Percentiles rank a stretch among this genome's conserved stretches.
phyloP scores from a whole-genome alignment of 805 yeast genomes.

The Yarrowia phangngaensis region DNA sequence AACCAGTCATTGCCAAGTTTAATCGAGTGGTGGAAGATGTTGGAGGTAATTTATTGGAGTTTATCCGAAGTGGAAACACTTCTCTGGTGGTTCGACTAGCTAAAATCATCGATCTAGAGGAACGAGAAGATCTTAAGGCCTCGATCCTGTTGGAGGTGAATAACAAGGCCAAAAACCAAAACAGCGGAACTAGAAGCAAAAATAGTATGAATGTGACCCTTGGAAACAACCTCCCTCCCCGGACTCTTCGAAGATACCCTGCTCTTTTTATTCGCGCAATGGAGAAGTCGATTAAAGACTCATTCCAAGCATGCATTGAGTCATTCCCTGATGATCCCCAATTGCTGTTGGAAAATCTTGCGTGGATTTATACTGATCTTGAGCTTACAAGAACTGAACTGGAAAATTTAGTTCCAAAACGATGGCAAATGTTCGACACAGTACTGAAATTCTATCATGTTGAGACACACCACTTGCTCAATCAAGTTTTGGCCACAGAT shows the following conservation, averaged over 20 bases:
- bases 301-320: constrained; percentile 62
- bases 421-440: constrained; percentile 68
- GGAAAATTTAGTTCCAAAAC: constrained; percentile 56
- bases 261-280: constrained; percentile 57
- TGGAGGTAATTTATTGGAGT: constrained; percentile 67
- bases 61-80: constrained; percentile 62
- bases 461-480: constrained; percentile 60
- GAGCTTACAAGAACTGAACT: constrained; percentile 59
- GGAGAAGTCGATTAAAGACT: constrained; percentile 57
- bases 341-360: constrained; percentile 62
- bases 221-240: constrained; percentile 28
- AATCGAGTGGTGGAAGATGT: constrained; percentile 57
- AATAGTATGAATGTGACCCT: constrained; percentile 4
- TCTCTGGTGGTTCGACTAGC: constrained; percentile 67
- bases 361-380: constrained; percentile 82
- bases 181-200: not conserved
- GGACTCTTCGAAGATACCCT: constrained; percentile 55
- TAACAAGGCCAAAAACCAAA: constrained; percentile 27
- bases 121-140: constrained; percentile 65
- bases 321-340: constrained; percentile 49
- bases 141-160: constrained; percentile 38
- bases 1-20: constrained; percentile 52
- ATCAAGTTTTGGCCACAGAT: constrained; percentile 57
- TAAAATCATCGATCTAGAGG: constrained; percentile 76
- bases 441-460: constrained; percentile 64